Conservation (phyloP, 2,329 filamentous ascomycete genomes). For the Hyphodiscus sp. region DNA sequence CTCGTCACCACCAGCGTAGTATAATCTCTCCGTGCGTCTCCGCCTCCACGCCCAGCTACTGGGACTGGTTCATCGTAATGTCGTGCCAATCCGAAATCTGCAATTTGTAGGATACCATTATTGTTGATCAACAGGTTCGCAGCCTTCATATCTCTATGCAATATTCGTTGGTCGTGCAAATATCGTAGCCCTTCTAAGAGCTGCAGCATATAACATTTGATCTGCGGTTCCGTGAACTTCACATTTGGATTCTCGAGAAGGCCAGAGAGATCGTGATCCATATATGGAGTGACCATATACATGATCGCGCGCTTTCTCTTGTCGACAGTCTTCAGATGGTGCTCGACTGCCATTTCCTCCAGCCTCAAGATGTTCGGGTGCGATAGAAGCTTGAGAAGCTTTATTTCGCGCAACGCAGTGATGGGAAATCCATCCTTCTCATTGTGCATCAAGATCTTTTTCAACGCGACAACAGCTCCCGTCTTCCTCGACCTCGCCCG, state of each 20-base stretch:
- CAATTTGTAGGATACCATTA: slow-evolving; percentile 86
- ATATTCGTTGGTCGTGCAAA: slow-evolving; percentile 80
- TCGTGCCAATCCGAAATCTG: slow-evolving; percentile 90
- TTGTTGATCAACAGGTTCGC: slow-evolving; percentile 97
- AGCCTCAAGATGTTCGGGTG: slow-evolving; percentile 82
- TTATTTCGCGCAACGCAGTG: slow-evolving; percentile 93
- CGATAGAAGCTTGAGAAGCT: slow-evolving; percentile 89
- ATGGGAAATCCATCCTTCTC: slow-evolving; percentile 99
- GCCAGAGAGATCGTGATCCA: slow-evolving; percentile 98
- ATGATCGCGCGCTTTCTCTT: slow-evolving; percentile 79
- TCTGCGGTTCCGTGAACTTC: slow-evolving; percentile 78
- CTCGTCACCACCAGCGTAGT: slow-evolving; percentile 94
- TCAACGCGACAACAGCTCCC: slow-evolving; percentile 74
- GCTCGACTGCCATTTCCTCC: slow-evolving; percentile 95
- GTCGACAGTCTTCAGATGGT: slow-evolving; percentile 51
- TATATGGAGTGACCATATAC: slow-evolving; percentile 98
- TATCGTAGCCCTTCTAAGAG: slow-evolving; percentile 85
- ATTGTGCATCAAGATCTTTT: slow-evolving; percentile 99
- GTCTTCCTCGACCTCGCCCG: slow-evolving; percentile 74
- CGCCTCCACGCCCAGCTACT: slow-evolving; percentile 68
- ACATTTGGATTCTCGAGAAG: slow-evolving; percentile 92
- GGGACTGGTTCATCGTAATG: slow-evolving; percentile 86
- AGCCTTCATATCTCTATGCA: slow-evolving; percentile 98
- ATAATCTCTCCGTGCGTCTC: slow-evolving; percentile 83
- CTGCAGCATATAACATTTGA: slow-evolving; percentile 97